These are phyloP conservation scores for Dichotomopilus funicola DNA, from an alignment of 2,329 filamentous ascomycete genomes.

Conservation along the genomic window DNA sequence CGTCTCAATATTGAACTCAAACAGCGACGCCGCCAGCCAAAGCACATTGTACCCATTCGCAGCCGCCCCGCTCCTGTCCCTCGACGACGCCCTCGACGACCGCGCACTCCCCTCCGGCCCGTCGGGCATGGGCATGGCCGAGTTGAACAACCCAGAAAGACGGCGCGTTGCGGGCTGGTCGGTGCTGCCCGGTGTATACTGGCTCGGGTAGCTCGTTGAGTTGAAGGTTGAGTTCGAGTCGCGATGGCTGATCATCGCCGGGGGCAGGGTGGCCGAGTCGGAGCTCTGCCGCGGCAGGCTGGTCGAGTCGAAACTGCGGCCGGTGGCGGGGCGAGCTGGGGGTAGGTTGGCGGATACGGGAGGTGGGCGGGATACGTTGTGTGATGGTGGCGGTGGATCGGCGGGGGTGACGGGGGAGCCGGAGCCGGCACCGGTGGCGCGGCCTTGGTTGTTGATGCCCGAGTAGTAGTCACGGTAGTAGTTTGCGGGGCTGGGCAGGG, in stretches of 20 bases:
- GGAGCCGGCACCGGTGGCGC: slow-evolving; percentile 50
- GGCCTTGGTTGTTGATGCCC: slow-evolving; percentile 28
- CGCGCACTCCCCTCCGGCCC: slow-evolving; percentile 42
- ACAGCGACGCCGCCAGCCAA: slow-evolving; percentile 88
- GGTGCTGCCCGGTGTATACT: slow-evolving; percentile 20
- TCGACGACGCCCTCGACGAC: slow-evolving; percentile 52
- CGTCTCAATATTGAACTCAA: slow-evolving; percentile 94
- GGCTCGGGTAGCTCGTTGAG: slow-evolving; percentile 33
- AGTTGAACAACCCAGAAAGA: slow-evolving; percentile 76
- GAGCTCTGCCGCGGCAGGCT: slow-evolving; percentile 45
- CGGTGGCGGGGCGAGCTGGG: slow-evolving; percentile 50
- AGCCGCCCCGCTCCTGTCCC: slow-evolving; percentile 50
- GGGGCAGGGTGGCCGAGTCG: slow-evolving; percentile 35
- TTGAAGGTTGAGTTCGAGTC: slow-evolving; percentile 52
- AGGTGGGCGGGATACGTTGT: slow-evolving; percentile 37
- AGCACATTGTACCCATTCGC: slow-evolving; percentile 59
- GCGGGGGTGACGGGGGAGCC: slow-evolving; percentile 51
- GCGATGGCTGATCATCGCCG: slow-evolving; percentile 37
- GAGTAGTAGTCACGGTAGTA: slow-evolving; percentile 52
- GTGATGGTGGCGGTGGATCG: slow-evolving; percentile 35
- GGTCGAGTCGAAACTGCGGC: slow-evolving; percentile 52
- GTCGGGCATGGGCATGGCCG: slow-evolving; percentile 75
- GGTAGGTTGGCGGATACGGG: slow-evolving; percentile 33
- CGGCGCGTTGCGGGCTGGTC: slow-evolving; percentile 36
- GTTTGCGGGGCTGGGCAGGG: slow-evolving; percentile 45